Evolutionary conservation across 2,329 filamentous ascomycete genomes (phyloP).

Genomic region (Fusarium sp.): DNA sequence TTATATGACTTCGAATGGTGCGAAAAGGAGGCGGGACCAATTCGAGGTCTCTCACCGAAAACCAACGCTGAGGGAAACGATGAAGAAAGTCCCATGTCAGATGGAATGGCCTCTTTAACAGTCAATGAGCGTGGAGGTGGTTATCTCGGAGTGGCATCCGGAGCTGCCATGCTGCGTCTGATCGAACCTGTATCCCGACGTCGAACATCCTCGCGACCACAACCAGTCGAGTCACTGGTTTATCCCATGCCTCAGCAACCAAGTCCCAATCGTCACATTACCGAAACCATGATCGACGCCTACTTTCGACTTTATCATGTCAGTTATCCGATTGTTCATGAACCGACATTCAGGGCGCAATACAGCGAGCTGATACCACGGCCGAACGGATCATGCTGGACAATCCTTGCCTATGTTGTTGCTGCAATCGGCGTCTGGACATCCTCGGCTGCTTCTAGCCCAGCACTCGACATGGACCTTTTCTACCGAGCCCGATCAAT

Average conservation of each 20-base stretch:
- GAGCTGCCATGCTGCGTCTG: conserved; percentile 60
- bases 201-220: conserved; percentile 38
- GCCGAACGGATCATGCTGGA: conserved; percentile 52
- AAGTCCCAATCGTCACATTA: conserved; percentile 53
- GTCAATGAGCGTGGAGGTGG: conserved; percentile 57
- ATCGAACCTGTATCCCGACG: conserved; percentile 51
- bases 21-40: conserved; percentile 51
- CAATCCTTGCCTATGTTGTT: conserved; percentile 53
- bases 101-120: conserved; percentile 57
- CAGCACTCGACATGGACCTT: conserved; percentile 47
- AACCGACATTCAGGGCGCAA: conserved; percentile 61
- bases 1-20: conserved; percentile 58
- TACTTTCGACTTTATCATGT: conserved; percentile 62
- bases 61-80: conserved; percentile 29
- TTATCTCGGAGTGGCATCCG: conserved; percentile 63
- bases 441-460: conserved; percentile 38
- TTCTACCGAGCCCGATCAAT: conserved; percentile 52
- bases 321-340: conserved; percentile 64
- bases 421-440: conserved; percentile 57
- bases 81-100: conserved; percentile 51
- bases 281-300: conserved; percentile 52
- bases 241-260: conserved; percentile 47
- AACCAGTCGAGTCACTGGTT: conserved; percentile 16
- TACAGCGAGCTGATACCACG: conserved; percentile 53
- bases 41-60: conserved; percentile 47